Conservation (phyloP, 108 stramenopile genomes). For the Nitzschia palea region DNA sequence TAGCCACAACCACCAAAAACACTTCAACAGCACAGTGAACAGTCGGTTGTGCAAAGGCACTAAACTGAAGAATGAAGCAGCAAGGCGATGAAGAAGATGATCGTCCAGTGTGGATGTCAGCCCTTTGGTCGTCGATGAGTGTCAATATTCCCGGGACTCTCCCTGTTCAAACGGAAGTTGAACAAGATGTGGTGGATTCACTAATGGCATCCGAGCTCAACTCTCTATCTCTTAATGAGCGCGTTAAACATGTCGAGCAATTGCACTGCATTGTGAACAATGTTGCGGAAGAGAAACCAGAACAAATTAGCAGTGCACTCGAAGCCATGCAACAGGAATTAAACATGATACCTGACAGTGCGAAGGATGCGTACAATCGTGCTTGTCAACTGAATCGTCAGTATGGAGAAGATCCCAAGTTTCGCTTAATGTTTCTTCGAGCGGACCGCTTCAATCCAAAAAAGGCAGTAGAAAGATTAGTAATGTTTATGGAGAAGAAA, state of each 20-base stretch:
- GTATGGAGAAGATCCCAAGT: constrained; percentile 4
- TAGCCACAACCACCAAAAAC: no score
- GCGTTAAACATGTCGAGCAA: constrained; percentile 19
- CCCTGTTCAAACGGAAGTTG: not conserved
- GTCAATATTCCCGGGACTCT: not conserved
- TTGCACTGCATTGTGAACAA: constrained; percentile 19
- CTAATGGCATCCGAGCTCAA: constrained; percentile 25
- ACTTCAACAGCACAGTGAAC: no score
- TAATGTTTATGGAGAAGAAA: constrained; percentile 6
- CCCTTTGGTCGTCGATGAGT: not conserved
- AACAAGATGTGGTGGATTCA: constrained; percentile 2
- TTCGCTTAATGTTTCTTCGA: constrained; percentile 15
- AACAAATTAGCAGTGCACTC: not conserved
- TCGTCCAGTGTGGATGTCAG: not conserved
- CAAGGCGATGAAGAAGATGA: no score
- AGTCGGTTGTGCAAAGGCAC: no score
- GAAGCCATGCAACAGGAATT: not conserved
- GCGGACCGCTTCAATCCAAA: not conserved
- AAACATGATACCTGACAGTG: not conserved
- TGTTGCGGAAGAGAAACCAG: not conserved
- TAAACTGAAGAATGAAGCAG: no score
- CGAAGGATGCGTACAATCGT: constrained; percentile 11
- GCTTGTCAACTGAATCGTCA: constrained; percentile 1
- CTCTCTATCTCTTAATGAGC: constrained; percentile 13
- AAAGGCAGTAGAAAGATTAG: not conserved